Evolutionary conservation across 306 rosid species (phyloP).

Genomic region (Prosopis cineraria): DNA sequence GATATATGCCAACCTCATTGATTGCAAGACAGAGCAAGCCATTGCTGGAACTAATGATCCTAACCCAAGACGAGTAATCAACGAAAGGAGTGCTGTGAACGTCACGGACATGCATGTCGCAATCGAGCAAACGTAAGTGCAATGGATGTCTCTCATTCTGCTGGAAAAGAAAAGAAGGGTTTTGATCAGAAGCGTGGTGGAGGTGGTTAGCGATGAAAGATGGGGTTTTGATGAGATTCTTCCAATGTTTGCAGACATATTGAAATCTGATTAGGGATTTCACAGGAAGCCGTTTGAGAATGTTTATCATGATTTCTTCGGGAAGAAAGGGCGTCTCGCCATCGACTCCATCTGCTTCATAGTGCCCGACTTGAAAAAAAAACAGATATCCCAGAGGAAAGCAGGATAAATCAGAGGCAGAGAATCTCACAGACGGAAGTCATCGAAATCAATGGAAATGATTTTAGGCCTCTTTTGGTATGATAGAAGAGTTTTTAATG

Average conservation of each 20-base stretch:
- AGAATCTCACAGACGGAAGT: too few species aligned
- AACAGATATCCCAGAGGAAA: neutral
- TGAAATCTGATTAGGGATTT: neutral
- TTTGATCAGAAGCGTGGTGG: neutral
- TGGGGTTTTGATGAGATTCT: neutral
- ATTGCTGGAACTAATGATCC: neutral
- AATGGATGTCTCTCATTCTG: neutral
- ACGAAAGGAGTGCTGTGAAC: neutral
- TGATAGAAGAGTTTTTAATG: too few species aligned
- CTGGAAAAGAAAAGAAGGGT: neutral
- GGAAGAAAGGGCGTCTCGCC: neutral
- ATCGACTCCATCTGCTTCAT: neutral
- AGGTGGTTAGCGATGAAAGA: neutral
- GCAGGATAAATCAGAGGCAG: neutral
- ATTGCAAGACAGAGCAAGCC: neutral
- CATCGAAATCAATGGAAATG: too few species aligned
- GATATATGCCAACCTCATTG: neutral
- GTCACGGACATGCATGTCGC: neutral
- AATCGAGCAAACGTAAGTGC: neutral
- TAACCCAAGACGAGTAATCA: neutral
- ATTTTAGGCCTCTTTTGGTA: too few species aligned
- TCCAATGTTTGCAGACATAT: neutral
- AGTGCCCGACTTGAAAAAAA: neutral
- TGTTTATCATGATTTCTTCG: neutral
- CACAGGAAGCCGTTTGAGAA: neutral